phyloP scores from a whole-genome alignment of 2,329 filamentous ascomycete genomes.

The Cryphonectria naterciae region DNA sequence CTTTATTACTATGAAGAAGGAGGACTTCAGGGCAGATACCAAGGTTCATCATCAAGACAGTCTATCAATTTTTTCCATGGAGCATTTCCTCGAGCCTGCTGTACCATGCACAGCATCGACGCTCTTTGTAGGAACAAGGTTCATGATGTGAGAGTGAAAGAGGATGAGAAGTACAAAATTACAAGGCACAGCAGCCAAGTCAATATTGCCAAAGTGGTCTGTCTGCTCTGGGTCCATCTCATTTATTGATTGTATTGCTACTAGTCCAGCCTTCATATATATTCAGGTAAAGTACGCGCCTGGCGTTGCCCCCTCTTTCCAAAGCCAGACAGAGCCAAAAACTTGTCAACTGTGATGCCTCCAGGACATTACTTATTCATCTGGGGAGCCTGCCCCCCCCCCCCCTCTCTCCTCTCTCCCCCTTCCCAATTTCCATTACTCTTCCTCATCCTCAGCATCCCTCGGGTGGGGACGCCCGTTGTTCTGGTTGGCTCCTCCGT shows the following conservation, averaged over 20 bases:
- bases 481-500: background rate
- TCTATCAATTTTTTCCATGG: background rate
- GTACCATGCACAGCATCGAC: no score
- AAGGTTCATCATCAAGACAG: background rate
- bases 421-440: background rate
- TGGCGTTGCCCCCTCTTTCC: background rate
- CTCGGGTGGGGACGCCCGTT: background rate
- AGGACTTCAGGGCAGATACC: background rate
- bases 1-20: background rate
- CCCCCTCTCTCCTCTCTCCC: no score
- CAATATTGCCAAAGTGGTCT: background rate
- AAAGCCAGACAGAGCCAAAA: background rate
- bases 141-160: background rate
- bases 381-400: background rate
- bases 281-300: background rate
- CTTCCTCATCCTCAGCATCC: conserved; percentile 2
- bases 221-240: no score
- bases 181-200: background rate
- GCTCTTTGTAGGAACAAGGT: background rate
- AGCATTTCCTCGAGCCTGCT: background rate
- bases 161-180: background rate
- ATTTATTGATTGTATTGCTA: background rate
- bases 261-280: background rate
- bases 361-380: background rate
- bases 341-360: background rate